phyloP scores from a whole-genome alignment of 345 rosid species.

The Limnanthes douglasii region DNA sequence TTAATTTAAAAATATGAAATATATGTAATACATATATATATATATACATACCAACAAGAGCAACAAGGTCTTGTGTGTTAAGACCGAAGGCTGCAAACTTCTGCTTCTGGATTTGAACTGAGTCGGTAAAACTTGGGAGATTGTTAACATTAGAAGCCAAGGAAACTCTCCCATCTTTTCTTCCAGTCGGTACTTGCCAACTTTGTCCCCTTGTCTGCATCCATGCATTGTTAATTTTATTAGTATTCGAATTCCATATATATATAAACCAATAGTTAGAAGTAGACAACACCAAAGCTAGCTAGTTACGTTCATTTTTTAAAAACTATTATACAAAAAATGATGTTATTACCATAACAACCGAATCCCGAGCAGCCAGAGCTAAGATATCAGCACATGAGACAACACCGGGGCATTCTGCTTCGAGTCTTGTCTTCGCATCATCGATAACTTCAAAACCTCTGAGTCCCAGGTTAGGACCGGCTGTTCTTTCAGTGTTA shows the following conservation, averaged over 20 bases:
- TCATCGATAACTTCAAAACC: conserved; percentile 17
- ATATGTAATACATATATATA: too few species aligned
- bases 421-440: conserved; percentile 14
- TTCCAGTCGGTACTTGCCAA: conserved; percentile 20
- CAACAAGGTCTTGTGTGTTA: conserved; percentile 14
- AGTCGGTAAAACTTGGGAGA: conserved; percentile 9
- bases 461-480: conserved; percentile 11
- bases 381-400: conserved; percentile 25
- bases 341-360: too few species aligned
- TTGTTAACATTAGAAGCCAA: conserved; percentile 6
- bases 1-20: too few species aligned
- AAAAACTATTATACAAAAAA: too few species aligned
- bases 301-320: too few species aligned
- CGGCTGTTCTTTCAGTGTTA: conserved; percentile 8
- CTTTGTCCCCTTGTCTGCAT: conserved; percentile 15
- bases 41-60: conserved; percentile 20
- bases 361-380: conserved; percentile 50
- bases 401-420: conserved; percentile 13
- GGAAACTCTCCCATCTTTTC: conserved; percentile 14
- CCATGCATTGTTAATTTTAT: too few species aligned
- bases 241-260: too few species aligned
- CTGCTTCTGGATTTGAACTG: conserved; percentile 8
- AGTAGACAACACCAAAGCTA: too few species aligned
- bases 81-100: conserved; percentile 13
- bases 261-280: too few species aligned